Evolutionary conservation across 352 stramenopile species (phyloP).

Genomic region (Globisporangium middletonii): DNA sequence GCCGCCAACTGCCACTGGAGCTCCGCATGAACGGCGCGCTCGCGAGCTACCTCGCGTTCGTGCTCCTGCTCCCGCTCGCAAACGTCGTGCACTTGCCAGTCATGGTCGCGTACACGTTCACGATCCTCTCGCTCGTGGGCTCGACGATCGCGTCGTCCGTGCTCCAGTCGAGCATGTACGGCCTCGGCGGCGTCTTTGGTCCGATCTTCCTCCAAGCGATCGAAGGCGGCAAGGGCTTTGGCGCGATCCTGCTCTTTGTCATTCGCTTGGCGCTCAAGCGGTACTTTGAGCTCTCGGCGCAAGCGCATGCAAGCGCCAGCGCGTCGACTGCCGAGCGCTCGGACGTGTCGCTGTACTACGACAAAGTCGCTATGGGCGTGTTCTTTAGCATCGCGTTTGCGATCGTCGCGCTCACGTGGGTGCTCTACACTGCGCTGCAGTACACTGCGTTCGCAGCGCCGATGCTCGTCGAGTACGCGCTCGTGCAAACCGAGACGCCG

Average conservation of each 20-base stretch:
- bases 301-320: background rate
- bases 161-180: slow-evolving; percentile 70
- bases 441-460: slow-evolving; percentile 55
- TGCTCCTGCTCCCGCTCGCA: slow-evolving; percentile 48
- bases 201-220: slow-evolving; percentile 73
- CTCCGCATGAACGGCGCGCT: slow-evolving; percentile 50
- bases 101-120: slow-evolving; percentile 45
- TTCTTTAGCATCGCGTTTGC: slow-evolving; percentile 63
- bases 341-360: slow-evolving; percentile 2
- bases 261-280: slow-evolving; percentile 58
- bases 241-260: slow-evolving; percentile 63
- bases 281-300: slow-evolving; percentile 21
- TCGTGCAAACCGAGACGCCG: slow-evolving; percentile 62
- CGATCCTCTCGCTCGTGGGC: slow-evolving; percentile 50
- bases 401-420: slow-evolving; percentile 49
- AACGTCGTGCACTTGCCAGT: slow-evolving; percentile 50
- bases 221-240: slow-evolving; percentile 72
- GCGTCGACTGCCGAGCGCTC: background rate
- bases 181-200: slow-evolving; percentile 72
- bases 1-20: slow-evolving; percentile 54
- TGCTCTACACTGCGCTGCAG: slow-evolving; percentile 41
- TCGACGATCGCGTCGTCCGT: slow-evolving; percentile 64
- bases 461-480: slow-evolving; percentile 55
- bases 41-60: slow-evolving; percentile 42
- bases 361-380: slow-evolving; percentile 46